These are phyloP conservation scores for Leishmania turanica DNA, from an alignment of 208 protist genomes.

Conservation along the genomic window DNA sequence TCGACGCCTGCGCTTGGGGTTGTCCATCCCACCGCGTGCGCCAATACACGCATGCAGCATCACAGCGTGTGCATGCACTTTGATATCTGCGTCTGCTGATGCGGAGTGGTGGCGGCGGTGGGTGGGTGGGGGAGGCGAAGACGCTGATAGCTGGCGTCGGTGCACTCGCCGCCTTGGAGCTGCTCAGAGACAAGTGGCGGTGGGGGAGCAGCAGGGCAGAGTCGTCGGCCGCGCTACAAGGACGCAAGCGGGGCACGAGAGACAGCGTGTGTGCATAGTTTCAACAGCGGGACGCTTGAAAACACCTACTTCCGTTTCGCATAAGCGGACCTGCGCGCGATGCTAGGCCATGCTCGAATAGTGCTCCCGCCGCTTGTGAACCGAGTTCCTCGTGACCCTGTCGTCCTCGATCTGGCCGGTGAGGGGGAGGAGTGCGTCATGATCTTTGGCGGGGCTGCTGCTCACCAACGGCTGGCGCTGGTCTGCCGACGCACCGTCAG, in stretches of 20 bases:
- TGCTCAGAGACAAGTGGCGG: not conserved
- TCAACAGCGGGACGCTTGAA: not conserved
- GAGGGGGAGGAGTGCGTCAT: conserved; percentile 12
- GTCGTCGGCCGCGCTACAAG: not conserved
- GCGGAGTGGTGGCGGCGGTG: not conserved
- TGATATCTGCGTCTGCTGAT: not conserved
- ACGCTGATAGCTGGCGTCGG: not conserved
- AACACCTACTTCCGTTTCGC: not conserved
- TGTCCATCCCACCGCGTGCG: not conserved
- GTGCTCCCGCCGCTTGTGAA: not conserved
- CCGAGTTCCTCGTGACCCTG: not conserved
- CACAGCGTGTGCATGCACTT: not conserved
- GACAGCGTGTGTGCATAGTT: not conserved
- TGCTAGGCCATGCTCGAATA: not conserved
- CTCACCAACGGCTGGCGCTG: not conserved
- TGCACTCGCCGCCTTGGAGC: not conserved
- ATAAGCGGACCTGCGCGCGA: not conserved
- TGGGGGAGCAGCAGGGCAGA: too few species aligned
- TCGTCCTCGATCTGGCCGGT: too few species aligned
- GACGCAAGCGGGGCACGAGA: not conserved
- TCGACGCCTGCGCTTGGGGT: not conserved
- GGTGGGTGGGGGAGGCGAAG: not conserved
- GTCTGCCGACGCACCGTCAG: not conserved
- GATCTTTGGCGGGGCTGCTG: not conserved
- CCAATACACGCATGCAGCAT: not conserved